phyloP scores from a whole-genome alignment of 73 alveolate genomes.

The Paramecium pentaurelia region DNA sequence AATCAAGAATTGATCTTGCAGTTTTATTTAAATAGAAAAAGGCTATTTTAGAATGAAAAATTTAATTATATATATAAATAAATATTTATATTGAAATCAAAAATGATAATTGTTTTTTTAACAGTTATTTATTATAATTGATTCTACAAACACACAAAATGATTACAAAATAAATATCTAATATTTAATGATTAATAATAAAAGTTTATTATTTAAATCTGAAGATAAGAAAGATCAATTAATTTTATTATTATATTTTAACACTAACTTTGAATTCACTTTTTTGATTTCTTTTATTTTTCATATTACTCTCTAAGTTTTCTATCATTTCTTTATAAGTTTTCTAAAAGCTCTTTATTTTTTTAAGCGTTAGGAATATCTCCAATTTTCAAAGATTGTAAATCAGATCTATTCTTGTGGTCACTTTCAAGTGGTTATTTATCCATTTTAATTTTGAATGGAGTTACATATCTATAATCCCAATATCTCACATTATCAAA shows the following conservation, averaged over 20 bases:
- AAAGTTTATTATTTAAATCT: neutral
- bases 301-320: conserved; percentile 47
- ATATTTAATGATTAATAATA: neutral
- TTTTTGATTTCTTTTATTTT: neutral
- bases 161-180: neutral
- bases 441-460: conserved; percentile 69
- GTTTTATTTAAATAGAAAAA: neutral
- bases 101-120: too few species aligned
- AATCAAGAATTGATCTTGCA: neutral
- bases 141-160: too few species aligned
- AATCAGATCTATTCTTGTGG: conserved; percentile 62
- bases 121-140: too few species aligned
- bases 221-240: neutral
- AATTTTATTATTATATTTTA: neutral
- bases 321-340: conserved; percentile 57
- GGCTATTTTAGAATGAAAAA: neutral
- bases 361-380: conserved; percentile 79
- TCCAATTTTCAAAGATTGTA: conserved; percentile 65
- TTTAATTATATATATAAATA: neutral
- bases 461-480: conserved; percentile 82
- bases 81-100: neutral
- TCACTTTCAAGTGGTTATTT: conserved; percentile 65
- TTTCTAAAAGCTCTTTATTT: conserved; percentile 81
- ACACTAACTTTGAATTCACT: conserved; percentile 3
- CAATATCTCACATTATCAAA: conserved; percentile 92